These are phyloP conservation scores for Rhynchosporium graminicola DNA, from an alignment of 2,329 filamentous ascomycete species.

Conservation along the genomic window DNA sequence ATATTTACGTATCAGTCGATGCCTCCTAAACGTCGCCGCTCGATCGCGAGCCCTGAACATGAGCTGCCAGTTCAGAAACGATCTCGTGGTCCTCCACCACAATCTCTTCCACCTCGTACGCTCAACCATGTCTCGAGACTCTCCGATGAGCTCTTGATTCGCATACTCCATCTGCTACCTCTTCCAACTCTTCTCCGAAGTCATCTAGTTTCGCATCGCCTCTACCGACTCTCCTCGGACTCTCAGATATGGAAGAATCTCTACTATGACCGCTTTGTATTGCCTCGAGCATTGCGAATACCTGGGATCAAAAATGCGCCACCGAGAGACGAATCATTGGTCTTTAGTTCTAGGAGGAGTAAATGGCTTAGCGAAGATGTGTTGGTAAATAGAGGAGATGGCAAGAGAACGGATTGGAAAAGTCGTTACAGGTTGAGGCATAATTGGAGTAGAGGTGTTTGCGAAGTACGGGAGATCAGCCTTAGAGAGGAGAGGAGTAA, in stretches of 20 bases:
- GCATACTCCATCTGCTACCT: conserved; percentile 77
- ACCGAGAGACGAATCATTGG: conserved; percentile 28
- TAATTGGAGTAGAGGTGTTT: conserved; percentile 86
- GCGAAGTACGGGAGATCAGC: conserved; percentile 72
- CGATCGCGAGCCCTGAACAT: conserved; percentile 19
- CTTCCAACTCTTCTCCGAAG: conserved; percentile 65
- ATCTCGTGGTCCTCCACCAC: conserved; percentile 20
- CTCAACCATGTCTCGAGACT: conserved; percentile 68
- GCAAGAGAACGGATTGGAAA: conserved; percentile 72
- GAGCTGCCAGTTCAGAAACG: conserved; percentile 26
- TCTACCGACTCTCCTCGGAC: conserved; percentile 72
- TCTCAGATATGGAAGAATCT: conserved; percentile 88
- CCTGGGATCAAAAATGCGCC: conserved; percentile 59
- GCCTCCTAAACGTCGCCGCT: conserved; percentile 34
- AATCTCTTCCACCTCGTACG: conserved; percentile 15
- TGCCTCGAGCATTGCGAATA: conserved; percentile 75
- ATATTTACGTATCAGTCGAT: conserved; percentile 13
- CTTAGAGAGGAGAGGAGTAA: conserved; percentile 40
- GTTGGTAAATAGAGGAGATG: conserved; percentile 35
- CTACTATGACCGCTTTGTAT: conserved; percentile 86
- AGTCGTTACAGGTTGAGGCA: conserved; percentile 82
- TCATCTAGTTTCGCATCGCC: conserved; percentile 70
- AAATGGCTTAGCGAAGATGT: conserved; percentile 49
- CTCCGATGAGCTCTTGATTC: conserved; percentile 85
- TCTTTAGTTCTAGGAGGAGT: conserved; percentile 48